Conservation (phyloP, 306 rosid species). For the Gastrolobium villosum region DNA sequence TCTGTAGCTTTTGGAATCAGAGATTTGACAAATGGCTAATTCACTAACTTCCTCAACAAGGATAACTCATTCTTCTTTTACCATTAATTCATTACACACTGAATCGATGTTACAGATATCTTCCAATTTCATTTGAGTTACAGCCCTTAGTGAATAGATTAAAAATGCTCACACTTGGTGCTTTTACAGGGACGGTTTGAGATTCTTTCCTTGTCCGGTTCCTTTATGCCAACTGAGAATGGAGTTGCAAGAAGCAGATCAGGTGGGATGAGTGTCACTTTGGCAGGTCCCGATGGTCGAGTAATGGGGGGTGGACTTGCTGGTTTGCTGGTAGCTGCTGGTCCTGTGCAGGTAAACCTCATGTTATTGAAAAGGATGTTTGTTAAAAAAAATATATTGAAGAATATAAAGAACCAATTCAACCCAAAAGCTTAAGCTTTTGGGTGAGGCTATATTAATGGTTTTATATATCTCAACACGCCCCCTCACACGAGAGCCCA, state of each 20-base stretch:
- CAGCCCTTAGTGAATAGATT: conserved; percentile 13
- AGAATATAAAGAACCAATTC: too few relatives aligned
- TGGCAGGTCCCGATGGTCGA: conserved; percentile 94
- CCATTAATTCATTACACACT: too few relatives aligned
- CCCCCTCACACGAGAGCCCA: too few relatives aligned
- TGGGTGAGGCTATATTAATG: too few relatives aligned
- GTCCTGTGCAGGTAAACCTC: conserved; percentile 85
- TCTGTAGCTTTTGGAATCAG: conserved; percentile 26
- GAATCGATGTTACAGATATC: background rate
- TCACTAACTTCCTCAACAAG: conserved; percentile 8
- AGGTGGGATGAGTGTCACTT: conserved; percentile 93
- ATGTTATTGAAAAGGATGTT: conserved; percentile 26
- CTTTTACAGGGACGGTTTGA: conserved; percentile 83
- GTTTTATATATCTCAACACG: too few relatives aligned
- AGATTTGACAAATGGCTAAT: conserved; percentile 5
- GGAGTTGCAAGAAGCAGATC: conserved; percentile 82
- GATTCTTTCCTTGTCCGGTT: conserved; percentile 91
- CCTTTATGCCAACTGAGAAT: conserved; percentile 83
- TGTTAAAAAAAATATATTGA: background rate
- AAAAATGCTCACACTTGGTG: conserved; percentile 26
- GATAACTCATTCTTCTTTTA: conserved; percentile 10
- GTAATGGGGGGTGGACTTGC: conserved; percentile 95
- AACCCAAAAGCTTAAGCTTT: too few relatives aligned
- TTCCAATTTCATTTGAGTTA: background rate
- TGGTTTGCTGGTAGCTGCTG: conserved; percentile 86